Base-by-base conservation (phyloP, 805 yeast genomes). In the Candida insectorum region DNA sequence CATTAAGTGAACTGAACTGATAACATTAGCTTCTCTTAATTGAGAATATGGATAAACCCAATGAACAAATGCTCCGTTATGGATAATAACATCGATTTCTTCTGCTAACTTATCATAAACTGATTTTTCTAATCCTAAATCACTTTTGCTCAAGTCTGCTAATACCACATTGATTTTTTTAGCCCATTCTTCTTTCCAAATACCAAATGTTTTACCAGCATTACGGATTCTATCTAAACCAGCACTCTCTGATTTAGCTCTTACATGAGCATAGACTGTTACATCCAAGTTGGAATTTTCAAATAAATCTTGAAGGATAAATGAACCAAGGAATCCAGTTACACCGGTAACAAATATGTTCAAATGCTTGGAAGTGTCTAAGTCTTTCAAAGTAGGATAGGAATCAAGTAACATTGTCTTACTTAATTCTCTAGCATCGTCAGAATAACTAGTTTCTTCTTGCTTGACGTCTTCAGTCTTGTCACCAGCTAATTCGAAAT, bases 1-100 rank as follows among this genome's bases (percentile, higher is more conserved):
- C 75, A 93, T 66, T 7, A 88, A 86, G 50, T 89, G 85, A 39
- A 91, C 62, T 0, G 97, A 84, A 27, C 95, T 79, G 38, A 89
- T 64, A 20, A 94, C 98, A 53, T 93, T 93, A 21, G 97, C 93
- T 45, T 86, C 96, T 49, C 97, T 77, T 51, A 93, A 69, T 45
- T 85, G 85, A 30, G 82, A 65, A 62, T 93, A 93, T 17, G 98
- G 97, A 58, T 85, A 93, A 2, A 89, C 96, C 99, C 99, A 93
- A 59, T 93, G 98, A 24, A 93, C 99, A 41, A 89, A 70, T 12
- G 99, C 99, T 67, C 97, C 98, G 49, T 93, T 93, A 60, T 93
- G 99, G 41, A 93, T 76, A 33, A 93, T 79, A 3, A 81, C 81
- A 58, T 94, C 98, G 37, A 91, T 68, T 1, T 66, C 61, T 11